Evolutionary conservation across 2,329 filamentous ascomycete species (phyloP).

Genomic region (Ophiocordyceps unilateralis): DNA sequence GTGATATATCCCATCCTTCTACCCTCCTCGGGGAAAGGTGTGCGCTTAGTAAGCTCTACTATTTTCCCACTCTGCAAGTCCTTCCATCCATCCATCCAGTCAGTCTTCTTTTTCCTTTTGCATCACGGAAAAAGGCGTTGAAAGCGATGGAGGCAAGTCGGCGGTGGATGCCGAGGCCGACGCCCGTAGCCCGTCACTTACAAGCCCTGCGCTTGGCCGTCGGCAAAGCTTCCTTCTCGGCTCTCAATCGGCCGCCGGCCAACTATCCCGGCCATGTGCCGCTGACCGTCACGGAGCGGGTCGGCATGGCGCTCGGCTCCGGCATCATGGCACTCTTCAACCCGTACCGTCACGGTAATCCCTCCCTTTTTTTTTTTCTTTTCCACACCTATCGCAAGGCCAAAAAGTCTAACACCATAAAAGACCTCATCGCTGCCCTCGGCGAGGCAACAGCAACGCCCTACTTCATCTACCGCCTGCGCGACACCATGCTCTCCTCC

Average conservation of each 20-base stretch:
- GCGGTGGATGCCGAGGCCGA: no score
- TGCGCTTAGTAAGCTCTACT: no score
- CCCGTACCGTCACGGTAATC: slow-evolving; percentile 58
- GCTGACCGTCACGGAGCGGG: slow-evolving; percentile 60
- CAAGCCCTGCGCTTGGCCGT: no score
- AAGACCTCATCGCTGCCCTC: slow-evolving; percentile 85
- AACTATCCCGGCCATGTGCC: slow-evolving; percentile 91
- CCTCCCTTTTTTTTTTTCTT: not conserved
- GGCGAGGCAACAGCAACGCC: slow-evolving; percentile 89
- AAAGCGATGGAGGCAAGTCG: no score
- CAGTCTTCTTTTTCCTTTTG: no score
- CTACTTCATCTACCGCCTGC: slow-evolving; percentile 85
- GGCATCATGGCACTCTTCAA: slow-evolving; percentile 49
- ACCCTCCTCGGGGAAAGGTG: no score
- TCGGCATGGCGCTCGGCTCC: slow-evolving; percentile 49
- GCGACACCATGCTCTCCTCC: slow-evolving; percentile 73
- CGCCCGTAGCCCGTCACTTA: no score
- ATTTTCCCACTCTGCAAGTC: no score
- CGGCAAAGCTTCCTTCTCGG: slow-evolving; percentile 61
- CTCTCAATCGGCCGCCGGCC: slow-evolving; percentile 67
- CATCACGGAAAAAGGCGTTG: no score
- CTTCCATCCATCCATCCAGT: no score
- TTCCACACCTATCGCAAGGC: not conserved
- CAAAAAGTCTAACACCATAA: not conserved
- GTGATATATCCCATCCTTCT: no score